Evolutionary conservation across 345 rosid genomes (phyloP).

Genomic region (Eucalyptus pauciflora): DNA sequence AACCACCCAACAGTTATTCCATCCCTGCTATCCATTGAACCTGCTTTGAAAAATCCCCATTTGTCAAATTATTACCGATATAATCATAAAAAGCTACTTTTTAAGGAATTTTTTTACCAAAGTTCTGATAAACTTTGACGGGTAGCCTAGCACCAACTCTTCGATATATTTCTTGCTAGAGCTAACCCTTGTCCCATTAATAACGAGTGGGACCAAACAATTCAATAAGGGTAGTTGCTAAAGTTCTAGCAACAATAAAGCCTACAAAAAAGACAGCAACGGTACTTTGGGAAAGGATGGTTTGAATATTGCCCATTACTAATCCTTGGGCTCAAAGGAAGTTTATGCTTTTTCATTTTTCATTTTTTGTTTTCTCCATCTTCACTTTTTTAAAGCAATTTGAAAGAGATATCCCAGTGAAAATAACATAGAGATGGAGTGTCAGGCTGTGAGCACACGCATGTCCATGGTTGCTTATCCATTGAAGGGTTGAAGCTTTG

Average conservation of each 20-base stretch:
- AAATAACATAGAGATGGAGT: neutral
- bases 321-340: neutral
- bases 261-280: neutral
- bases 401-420: neutral
- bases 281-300: neutral
- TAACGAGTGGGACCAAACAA: neutral
- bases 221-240: neutral
- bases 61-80: too few relatives aligned
- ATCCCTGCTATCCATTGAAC: too few relatives aligned
- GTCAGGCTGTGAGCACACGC: neutral
- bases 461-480: neutral
- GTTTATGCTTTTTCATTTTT: neutral
- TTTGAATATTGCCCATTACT: neutral
- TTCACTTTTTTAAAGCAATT: neutral
- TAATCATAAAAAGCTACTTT: too few relatives aligned
- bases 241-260: neutral
- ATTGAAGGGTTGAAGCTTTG: neutral
- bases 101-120: too few relatives aligned
- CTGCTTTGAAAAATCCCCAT: too few relatives aligned
- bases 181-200: neutral
- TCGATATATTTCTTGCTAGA: neutral
- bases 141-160: too few relatives aligned
- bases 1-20: too few relatives aligned
- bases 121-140: accelerated
- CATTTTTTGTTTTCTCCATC: neutral